phyloP scores from a whole-genome alignment of 163 green algal species.

The Scenedesmus sp. region DNA sequence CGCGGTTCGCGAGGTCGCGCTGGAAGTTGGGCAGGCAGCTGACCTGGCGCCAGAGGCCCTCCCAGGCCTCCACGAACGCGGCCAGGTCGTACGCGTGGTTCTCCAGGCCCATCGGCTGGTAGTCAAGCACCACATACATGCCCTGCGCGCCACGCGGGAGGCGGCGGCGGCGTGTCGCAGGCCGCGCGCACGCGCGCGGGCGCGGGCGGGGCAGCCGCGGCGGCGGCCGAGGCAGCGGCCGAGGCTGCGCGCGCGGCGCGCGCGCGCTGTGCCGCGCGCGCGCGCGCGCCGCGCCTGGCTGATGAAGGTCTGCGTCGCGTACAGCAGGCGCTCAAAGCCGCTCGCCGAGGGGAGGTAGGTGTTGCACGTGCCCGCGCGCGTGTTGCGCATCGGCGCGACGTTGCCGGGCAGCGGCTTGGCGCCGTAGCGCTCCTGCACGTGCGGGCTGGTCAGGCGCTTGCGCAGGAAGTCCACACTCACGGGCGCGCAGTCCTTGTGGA shows the following conservation, averaged over 20 bases:
- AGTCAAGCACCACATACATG: conserved; percentile 50
- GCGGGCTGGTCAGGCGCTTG: conserved; percentile 34
- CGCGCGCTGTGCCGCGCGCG: too few relatives aligned
- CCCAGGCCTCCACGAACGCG: conserved; percentile 34
- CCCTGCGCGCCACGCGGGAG: too few relatives aligned
- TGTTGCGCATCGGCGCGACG: conserved; percentile 10
- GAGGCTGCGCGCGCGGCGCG: too few relatives aligned
- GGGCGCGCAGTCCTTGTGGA: conserved; percentile 38
- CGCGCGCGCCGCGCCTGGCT: too few relatives aligned
- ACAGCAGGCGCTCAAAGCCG: conserved; percentile 37
- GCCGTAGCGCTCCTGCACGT: conserved; percentile 41
- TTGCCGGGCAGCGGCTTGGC: conserved; percentile 36
- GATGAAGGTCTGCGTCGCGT: conserved; percentile 34
- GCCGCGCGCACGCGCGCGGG: too few relatives aligned
- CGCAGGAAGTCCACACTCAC: conserved; percentile 33
- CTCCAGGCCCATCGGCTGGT: conserved; percentile 47
- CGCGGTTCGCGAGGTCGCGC: conserved; percentile 19
- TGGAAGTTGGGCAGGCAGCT: conserved; percentile 50
- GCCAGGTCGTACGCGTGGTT: conserved; percentile 38
- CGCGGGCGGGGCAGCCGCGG: too few relatives aligned
- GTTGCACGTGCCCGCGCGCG: conserved; percentile 18
- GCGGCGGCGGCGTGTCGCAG: too few relatives aligned
- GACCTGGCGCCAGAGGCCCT: conserved; percentile 33
- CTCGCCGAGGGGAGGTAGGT: conserved; percentile 33
- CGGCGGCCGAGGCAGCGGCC: too few relatives aligned